phyloP scores from a whole-genome alignment of 1,139 yeast species.

The Blastobotrys indianensis region DNA sequence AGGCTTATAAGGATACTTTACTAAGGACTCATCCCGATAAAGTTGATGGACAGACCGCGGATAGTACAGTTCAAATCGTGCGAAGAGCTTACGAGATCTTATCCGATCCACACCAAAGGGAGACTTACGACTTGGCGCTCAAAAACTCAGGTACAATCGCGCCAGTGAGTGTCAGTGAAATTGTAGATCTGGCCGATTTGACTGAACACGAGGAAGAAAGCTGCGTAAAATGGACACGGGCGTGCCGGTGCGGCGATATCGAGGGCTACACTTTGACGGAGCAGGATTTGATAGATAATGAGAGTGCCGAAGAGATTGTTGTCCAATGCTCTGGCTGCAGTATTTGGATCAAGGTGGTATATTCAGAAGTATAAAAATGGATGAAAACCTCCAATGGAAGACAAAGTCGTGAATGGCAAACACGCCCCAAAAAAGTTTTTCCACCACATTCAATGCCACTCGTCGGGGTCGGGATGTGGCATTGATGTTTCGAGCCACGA shows the following conservation, averaged over 20 bases:
- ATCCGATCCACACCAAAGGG: constrained; percentile 37
- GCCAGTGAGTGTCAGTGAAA: constrained; percentile 46
- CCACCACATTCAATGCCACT: not conserved
- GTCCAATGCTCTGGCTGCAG: constrained; percentile 80
- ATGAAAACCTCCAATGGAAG: no score
- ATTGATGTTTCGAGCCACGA: no score
- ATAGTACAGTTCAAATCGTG: constrained; percentile 38
- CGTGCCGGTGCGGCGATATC: constrained; percentile 61
- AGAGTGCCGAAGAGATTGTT: constrained; percentile 53
- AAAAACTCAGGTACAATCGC: constrained; percentile 25
- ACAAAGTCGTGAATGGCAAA: no score
- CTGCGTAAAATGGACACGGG: constrained; percentile 40
- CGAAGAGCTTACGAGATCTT: constrained; percentile 58
- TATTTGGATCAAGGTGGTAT: constrained; percentile 72
- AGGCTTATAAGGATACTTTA: constrained; percentile 57
- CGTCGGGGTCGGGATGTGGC: not conserved
- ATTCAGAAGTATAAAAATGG: constrained; percentile 43
- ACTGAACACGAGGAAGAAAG: constrained; percentile 30
- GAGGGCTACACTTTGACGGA: constrained; percentile 57
- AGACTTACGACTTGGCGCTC: constrained; percentile 46
- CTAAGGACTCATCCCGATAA: constrained; percentile 76
- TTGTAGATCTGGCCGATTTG: constrained; percentile 53
- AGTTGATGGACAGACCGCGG: constrained; percentile 23
- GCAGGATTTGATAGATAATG: constrained; percentile 50
- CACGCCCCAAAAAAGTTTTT: no score